Evolutionary conservation across 345 rosid genomes (phyloP), one percentile per base, ranked within the genome.

Genomic region (Theobroma cacao): DNA sequence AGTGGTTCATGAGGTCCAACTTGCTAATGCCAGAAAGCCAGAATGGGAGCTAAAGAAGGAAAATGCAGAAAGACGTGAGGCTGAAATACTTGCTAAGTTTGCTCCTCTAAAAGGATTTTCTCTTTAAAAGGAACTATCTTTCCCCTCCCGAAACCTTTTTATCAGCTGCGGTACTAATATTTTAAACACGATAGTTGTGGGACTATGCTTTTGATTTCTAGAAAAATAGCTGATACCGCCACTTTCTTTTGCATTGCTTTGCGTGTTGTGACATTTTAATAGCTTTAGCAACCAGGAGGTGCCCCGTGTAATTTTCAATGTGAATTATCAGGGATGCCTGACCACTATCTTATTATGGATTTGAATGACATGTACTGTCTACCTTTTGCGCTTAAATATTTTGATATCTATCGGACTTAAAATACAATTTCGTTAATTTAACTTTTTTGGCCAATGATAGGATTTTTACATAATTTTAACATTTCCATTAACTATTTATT

Each of bases 1-100:
- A 63, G 86, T 86, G 5, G 92, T 90, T 33, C 82, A 85, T 2
- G 90, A 87, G 64, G 87, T 93, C 74, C 96, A 89, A 78, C 79
- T 68, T 18, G 89, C 90, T 33, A 90, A 90, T 83, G 73, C 86
- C 30, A 86, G 76, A 79, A 79, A 76, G 63, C 86, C 87, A 0
- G 89, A 86, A 4, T 86, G 92, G 93, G 90, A 87, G 74, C 45
- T 82, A 79, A 90, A 83, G 78, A 90, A 83, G 81, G 80, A 78
- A 10, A 89, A 86, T 62, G 91, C 94, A 31, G 64, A 67, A 26
- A 87, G 80, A 79, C 86, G 89, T 0, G 88, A 88, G 80, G 84
- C 89, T 9, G 89, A 90, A 76, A 90, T 91, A 56, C 83, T 81
- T 13, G 83, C 79, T n/a, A 92, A 85, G 34, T 92, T 90, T 71